phyloP scores from a whole-genome alignment of 495 filamentous ascomycete genomes.

The Aspergillus indologenus region DNA sequence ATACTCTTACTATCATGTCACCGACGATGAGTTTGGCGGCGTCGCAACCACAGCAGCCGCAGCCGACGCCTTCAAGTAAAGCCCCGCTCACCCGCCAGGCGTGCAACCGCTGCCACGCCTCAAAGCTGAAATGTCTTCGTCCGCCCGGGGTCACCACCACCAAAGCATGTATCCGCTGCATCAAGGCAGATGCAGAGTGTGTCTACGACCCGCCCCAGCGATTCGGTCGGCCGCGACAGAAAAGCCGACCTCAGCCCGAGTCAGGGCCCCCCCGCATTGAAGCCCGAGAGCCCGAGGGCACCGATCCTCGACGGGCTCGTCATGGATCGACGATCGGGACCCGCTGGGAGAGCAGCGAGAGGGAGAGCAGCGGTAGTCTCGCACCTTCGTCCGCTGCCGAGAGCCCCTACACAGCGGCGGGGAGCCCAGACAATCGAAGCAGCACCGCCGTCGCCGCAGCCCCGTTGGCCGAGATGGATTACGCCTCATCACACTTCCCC shows the following conservation, averaged over 20 bases:
- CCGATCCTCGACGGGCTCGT: not conserved
- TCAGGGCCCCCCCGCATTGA: not conserved
- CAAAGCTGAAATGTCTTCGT: not conserved
- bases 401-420: not conserved
- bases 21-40: not conserved
- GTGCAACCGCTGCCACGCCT: not conserved
- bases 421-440: not conserved
- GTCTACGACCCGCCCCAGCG: constrained; percentile 1
- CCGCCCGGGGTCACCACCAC: not conserved
- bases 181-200: not conserved
- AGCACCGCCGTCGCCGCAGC: not conserved
- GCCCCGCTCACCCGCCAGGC: not conserved
- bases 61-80: not conserved
- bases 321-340: not conserved
- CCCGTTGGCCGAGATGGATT: not conserved
- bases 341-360: not conserved
- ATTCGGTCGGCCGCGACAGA: not conserved
- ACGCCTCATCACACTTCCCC: not conserved
- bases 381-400: not conserved
- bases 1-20: not conserved
- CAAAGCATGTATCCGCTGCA: not conserved
- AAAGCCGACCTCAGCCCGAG: not conserved
- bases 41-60: not conserved
- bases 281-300: not conserved
- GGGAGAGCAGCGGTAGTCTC: not conserved